Percentiles rank a stretch among this genome's conserved stretches.
phyloP scores from a whole-genome alignment of 345 rosid species.

The Corchorus olitorius region DNA sequence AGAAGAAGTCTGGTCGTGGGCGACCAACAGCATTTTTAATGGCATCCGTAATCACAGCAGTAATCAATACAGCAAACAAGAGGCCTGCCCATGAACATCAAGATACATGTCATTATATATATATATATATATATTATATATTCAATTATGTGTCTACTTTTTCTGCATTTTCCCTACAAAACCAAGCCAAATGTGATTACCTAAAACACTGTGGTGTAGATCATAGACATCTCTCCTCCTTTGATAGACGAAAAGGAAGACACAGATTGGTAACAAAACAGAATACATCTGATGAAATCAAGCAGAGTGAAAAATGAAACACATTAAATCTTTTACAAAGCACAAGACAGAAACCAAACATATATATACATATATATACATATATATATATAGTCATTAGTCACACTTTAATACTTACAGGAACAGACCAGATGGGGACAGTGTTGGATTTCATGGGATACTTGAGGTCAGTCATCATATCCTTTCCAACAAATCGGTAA shows the following conservation, averaged over 20 bases:
- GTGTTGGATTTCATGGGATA: conserved; percentile 75
- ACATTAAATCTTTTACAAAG: neutral
- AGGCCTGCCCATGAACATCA: conserved; percentile 41
- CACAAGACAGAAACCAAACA: neutral
- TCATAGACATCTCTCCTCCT: conserved; percentile 69
- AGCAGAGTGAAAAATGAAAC: conserved; percentile 15
- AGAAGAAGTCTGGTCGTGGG: conserved; percentile 92
- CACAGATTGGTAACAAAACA: conserved; percentile 55
- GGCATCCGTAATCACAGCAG: conserved; percentile 76
- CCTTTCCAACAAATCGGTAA: conserved; percentile 70
- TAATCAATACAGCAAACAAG: conserved; percentile 64
- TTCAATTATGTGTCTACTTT: too few relatives aligned
- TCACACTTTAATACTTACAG: conserved; percentile 35
- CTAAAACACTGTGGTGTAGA: conserved; percentile 78
- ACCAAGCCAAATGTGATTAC: conserved; percentile 24
- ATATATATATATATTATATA: neutral
- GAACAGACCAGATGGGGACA: conserved; percentile 75
- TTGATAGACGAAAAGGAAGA: conserved; percentile 52
- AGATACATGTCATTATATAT: neutral
- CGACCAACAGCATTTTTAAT: conserved; percentile 75
- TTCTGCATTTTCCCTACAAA: too few relatives aligned
- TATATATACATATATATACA: too few relatives aligned
- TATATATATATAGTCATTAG: too few relatives aligned
- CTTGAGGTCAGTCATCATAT: conserved; percentile 79
- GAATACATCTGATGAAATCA: conserved; percentile 46